Conservation (phyloP, 345 rosid genomes). For the Hibiscus trionum region DNA sequence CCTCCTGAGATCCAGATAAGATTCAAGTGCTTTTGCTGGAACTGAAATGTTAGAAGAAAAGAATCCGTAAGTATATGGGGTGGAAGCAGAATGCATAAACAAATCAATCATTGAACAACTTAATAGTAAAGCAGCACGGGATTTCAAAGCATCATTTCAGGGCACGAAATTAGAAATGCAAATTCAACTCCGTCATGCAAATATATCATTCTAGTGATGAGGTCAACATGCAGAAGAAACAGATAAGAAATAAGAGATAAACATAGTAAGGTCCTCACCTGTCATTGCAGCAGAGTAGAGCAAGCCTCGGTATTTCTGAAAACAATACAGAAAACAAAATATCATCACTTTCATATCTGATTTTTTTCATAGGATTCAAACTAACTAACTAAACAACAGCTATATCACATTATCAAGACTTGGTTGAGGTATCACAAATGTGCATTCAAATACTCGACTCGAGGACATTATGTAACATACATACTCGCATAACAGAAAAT, state of each 20-base stretch:
- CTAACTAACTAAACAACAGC: not conserved
- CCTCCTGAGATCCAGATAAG: slow-evolving; percentile 81
- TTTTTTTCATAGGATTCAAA: not conserved
- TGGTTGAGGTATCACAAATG: not conserved
- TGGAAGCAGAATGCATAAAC: not conserved
- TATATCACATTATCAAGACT: not conserved
- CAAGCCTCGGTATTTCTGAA: slow-evolving; percentile 54
- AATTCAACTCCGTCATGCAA: not conserved
- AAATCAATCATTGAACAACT: not conserved
- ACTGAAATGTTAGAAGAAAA: slow-evolving; percentile 37
- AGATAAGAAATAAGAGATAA: not conserved
- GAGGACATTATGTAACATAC: not conserved
- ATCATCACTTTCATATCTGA: not conserved
- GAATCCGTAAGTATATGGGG: not conserved
- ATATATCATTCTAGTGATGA: not conserved
- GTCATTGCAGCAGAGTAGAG: slow-evolving; percentile 60
- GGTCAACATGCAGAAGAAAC: not conserved
- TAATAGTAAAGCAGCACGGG: not conserved
- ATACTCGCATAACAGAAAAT: not conserved
- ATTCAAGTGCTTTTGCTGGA: slow-evolving; percentile 65
- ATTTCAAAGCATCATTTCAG: not conserved
- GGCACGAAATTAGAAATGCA: not conserved
- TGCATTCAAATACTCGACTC: not conserved
- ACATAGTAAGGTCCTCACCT: slow-evolving; percentile 27
- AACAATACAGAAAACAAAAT: slow-evolving; percentile 12